A percentile compares a stretch with the other conserved stretches of the same genome.
Evolutionary conservation across 768 basidiomycete species (phyloP).

Genomic region (Tulasnella sp.): DNA sequence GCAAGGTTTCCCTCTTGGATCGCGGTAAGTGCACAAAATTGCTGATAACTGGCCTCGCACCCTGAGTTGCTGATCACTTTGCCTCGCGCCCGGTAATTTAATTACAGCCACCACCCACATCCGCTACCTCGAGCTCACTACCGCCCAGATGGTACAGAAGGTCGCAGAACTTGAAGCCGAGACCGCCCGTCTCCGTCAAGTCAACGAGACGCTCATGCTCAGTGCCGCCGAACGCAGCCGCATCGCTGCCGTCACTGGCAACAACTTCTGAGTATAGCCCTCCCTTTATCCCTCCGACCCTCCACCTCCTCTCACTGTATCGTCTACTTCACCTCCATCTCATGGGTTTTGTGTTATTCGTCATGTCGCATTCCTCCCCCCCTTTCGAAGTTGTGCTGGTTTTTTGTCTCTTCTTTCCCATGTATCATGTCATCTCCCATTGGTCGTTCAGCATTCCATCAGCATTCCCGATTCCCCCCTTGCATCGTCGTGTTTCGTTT

Average conservation of each 20-base stretch:
- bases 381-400: slow-evolving; percentile 6
- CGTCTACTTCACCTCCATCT: background rate
- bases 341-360: slow-evolving; percentile 22
- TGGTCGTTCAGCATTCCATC: slow-evolving; percentile 18
- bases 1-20: slow-evolving; percentile 86
- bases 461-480: slow-evolving; percentile 1
- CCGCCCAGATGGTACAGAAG: slow-evolving; percentile 70
- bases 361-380: slow-evolving; percentile 16
- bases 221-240: slow-evolving; percentile 59
- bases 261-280: background rate
- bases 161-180: slow-evolving; percentile 75
- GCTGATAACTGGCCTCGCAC: background rate
- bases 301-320: slow-evolving; percentile 5
- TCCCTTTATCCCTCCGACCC: slow-evolving; percentile 15
- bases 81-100: slow-evolving; percentile 11
- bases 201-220: slow-evolving; percentile 88
- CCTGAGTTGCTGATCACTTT: background rate
- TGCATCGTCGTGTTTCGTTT: slow-evolving; percentile 15
- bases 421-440: slow-evolving; percentile 14
- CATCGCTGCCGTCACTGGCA: slow-evolving; percentile 10
- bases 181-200: slow-evolving; percentile 57
- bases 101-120: slow-evolving; percentile 72
- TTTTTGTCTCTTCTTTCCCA: background rate
- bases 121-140: slow-evolving; percentile 78
- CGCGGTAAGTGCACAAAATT: slow-evolving; percentile 59